A percentile compares a stretch with the other conserved stretches of the same genome.
These are phyloP conservation scores for Alloteropsis semialata DNA, from an alignment of 176 grass and related monocot species.

Conservation along the genomic window DNA sequence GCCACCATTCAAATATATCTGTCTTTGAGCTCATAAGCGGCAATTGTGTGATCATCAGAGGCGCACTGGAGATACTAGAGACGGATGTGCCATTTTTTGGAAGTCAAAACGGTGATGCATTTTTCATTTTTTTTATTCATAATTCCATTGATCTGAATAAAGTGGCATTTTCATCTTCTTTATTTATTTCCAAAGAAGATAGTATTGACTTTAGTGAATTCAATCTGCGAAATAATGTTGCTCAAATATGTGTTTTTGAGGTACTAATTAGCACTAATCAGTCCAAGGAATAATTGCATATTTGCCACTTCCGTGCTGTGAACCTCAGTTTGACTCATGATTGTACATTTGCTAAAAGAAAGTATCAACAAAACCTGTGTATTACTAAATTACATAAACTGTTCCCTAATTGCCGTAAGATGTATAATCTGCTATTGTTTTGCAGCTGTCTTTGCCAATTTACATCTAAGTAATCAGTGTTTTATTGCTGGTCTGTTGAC, in stretches of 20 bases:
- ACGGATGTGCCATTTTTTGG: conserved; percentile 94
- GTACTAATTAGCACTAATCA: conserved; percentile 35
- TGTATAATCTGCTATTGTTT: background rate
- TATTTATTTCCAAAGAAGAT: conserved; percentile 48
- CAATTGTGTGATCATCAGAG: conserved; percentile 35
- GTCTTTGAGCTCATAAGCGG: conserved; percentile 12
- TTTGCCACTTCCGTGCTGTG: background rate
- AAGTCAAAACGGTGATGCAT: conserved; percentile 59
- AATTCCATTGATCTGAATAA: conserved; percentile 13
- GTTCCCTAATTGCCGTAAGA: background rate
- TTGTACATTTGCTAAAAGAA: conserved; percentile 11
- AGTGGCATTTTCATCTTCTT: conserved; percentile 7
- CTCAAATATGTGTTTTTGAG: conserved; percentile 90
- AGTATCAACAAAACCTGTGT: background rate
- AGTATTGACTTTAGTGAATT: conserved; percentile 79
- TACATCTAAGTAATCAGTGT: background rate
- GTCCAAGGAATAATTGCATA: conserved; percentile 4
- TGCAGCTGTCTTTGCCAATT: conserved; percentile 1
- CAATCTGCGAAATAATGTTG: conserved; percentile 88
- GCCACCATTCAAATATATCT: background rate
- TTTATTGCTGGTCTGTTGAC: background rate
- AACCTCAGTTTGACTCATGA: background rate
- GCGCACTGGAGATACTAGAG: conserved; percentile 63
- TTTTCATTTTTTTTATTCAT: conserved; percentile 17
- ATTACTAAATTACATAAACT: background rate